These are phyloP conservation scores for Capsicum pubescens DNA, from an alignment of 257 asterid species.

Conservation along the genomic window DNA sequence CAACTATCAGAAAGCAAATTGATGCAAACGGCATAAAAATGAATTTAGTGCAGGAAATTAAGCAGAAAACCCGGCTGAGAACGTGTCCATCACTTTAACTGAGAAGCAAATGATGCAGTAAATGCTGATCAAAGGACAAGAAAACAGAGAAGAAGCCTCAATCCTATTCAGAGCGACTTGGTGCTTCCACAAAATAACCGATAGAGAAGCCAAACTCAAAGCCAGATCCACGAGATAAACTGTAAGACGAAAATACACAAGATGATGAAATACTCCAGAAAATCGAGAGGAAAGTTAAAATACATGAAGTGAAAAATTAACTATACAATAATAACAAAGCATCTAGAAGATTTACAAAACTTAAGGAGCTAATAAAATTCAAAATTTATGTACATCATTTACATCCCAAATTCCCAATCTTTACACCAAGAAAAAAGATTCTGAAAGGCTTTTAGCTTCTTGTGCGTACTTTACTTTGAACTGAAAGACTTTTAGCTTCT, in stretches of 20 bases:
- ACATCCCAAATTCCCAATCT: neutral
- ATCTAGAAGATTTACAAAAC: slow-evolving; percentile 21
- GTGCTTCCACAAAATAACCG: slow-evolving; percentile 37
- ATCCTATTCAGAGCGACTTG: slow-evolving; percentile 21
- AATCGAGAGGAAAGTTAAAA: neutral
- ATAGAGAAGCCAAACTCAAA: slow-evolving; percentile 39
- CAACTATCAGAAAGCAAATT: slow-evolving; percentile 27
- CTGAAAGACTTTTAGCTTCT: slow-evolving; percentile 20
- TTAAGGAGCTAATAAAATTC: neutral
- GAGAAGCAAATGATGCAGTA: slow-evolving; percentile 29
- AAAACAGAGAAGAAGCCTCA: slow-evolving; percentile 23
- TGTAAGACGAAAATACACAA: slow-evolving; percentile 18
- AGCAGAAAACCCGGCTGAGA: slow-evolving; percentile 29
- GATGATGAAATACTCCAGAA: neutral
- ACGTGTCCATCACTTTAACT: slow-evolving; percentile 31
- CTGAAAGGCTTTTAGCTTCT: slow-evolving; percentile 15
- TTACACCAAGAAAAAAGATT: neutral
- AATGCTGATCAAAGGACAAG: neutral
- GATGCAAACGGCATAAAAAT: slow-evolving; percentile 36
- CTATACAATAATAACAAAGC: neutral
- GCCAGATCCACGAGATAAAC: slow-evolving; percentile 17
- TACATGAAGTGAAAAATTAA: neutral
- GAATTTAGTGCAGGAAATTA: slow-evolving; percentile 37
- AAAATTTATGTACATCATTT: neutral
- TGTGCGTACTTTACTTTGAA: neutral